Percentiles rank a stretch among this genome's conserved stretches.
phyloP scores from a whole-genome alignment of 768 basidiomycete species.

The Rhodotorula diobovata region DNA sequence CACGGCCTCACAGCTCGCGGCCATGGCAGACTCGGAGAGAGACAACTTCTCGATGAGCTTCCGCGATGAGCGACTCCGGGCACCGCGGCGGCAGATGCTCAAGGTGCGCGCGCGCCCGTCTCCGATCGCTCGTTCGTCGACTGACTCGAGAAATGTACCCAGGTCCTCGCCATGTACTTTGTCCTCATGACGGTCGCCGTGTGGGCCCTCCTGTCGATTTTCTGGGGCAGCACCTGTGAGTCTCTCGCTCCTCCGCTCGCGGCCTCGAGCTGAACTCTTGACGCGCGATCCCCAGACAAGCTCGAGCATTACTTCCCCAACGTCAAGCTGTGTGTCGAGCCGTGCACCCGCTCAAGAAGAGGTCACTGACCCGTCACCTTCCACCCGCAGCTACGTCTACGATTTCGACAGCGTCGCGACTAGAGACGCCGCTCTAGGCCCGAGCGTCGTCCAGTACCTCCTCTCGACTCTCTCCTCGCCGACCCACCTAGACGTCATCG shows the following conservation, averaged over 20 bases:
- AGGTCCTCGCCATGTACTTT: constrained; percentile 18
- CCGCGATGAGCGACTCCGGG: neutral
- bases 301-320: constrained; percentile 36
- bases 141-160: neutral
- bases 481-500: constrained; percentile 6
- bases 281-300: constrained; percentile 2
- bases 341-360: too few species aligned
- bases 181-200: constrained; percentile 7
- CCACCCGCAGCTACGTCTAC: constrained; percentile 44
- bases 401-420: constrained; percentile 42
- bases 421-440: constrained; percentile 5
- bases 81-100: neutral
- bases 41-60: neutral
- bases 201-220: constrained; percentile 7
- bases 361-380: too few species aligned
- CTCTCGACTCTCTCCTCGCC: neutral
- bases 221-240: constrained; percentile 19
- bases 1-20: neutral
- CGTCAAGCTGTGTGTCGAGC: too few species aligned
- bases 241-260: too few species aligned
- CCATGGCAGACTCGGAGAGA: neutral
- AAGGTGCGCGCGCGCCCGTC: neutral
- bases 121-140: too few species aligned
- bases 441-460: constrained; percentile 6
- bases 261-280: neutral